Conservation (phyloP, 306 rosid genomes). For the Lathyrus tuberosus region DNA sequence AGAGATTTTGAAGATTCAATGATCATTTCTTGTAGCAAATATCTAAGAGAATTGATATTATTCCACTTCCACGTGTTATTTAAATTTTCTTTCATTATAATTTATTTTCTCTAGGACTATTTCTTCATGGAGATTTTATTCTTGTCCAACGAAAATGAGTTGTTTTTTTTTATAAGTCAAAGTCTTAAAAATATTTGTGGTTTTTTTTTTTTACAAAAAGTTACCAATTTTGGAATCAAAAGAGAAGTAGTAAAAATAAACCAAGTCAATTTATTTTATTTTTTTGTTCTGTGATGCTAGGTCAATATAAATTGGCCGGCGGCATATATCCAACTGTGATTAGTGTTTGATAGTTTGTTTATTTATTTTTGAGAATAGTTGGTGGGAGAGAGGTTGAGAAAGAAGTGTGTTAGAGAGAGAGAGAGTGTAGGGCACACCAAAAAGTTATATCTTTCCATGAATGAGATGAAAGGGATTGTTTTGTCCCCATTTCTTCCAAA, state of each 20-base stretch:
- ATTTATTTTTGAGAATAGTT: no score
- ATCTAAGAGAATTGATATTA: not conserved
- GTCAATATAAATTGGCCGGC: not conserved
- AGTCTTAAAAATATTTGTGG: not conserved
- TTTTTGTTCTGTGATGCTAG: not conserved
- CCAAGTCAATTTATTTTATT: not conserved
- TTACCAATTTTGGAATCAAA: no score
- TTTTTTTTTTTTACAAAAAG: not conserved
- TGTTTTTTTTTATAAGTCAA: conserved; percentile 17
- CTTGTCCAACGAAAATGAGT: conserved; percentile 36
- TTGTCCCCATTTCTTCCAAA: no score
- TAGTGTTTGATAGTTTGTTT: no score
- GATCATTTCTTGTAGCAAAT: conserved; percentile 36
- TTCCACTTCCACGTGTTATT: not conserved
- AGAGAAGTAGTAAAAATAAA: not conserved
- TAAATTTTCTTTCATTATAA: not conserved
- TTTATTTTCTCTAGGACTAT: conserved; percentile 43
- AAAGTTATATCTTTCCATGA: no score
- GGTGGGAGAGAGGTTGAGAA: no score
- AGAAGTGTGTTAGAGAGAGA: no score
- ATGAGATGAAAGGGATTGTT: no score
- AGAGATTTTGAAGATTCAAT: conserved; percentile 20
- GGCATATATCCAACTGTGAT: no score
- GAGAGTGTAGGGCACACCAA: no score
- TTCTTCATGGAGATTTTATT: conserved; percentile 30